Evolutionary conservation across 495 filamentous ascomycete genomes (phyloP), one percentile per base, ranked within the genome.

Genomic region (Polyplosphaeria fusca): DNA sequence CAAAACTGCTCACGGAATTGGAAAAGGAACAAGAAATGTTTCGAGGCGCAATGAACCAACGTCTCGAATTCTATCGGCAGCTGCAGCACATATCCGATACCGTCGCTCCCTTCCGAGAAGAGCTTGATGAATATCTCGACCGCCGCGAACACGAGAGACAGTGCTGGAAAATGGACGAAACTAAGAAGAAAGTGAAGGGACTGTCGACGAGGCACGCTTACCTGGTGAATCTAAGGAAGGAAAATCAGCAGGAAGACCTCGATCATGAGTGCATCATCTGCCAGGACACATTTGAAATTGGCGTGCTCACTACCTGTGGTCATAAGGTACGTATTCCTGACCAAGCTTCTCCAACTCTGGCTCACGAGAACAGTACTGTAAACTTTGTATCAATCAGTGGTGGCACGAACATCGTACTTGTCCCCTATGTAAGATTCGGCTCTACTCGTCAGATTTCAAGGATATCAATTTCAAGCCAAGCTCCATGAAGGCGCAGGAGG

Each of bases 61-160:
- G 92, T 12, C 72, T 95, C 4, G 89, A 92, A 35, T 96, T 86
- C 57, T 96, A 96, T 68, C 82, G 86, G 0, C 92, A 96, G 61
- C 73, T 98, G 18, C 92, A 96, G 66, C 78, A 81, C 16, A 82
- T 96, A 28, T 96, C 92, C 0, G 91, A 96, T 70, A 89, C 79
- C 20, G 88, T 96, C 0, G 80, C 78, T 7, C 85, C 86, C 5
- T 86, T 86, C 39, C 83, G 88, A 58, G 77, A 81, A 37, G 75
- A 81, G 43, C 72, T 74, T 49, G 72, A 76, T 27, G 73, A 75
- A 3, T 68, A 72, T 44, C 70, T 77, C 11, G 66, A 79, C 63
- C 69, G 69, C 30, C 68, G 58, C 41, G 63, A 57, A 19, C 64
- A 75, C 11, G 26, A 65, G 7, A 23, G 5, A 12, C 43, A 60